Base-by-base conservation (phyloP, 306 rosid genomes). In the Glycyrrhiza uralensis region DNA sequence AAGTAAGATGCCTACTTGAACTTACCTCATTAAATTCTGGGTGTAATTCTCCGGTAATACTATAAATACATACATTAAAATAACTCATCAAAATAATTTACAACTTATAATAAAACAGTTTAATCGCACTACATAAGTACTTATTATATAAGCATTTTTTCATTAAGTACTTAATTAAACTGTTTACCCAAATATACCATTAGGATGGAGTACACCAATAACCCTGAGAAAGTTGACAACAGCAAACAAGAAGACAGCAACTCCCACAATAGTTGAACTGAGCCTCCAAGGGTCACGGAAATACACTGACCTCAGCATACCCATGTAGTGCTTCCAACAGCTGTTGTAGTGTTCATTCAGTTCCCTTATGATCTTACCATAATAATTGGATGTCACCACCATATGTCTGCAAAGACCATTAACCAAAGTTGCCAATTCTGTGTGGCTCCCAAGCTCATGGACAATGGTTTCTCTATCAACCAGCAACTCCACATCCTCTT, bases 401-500 rank as follows among this genome's bases (percentile, higher is more conserved):
- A 79, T 47, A 17, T 64, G 6, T 45, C 32, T 79, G 70, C 82
- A 64, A 17, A 79, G 74, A 12, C 70, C 20, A 56, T 79, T 79
- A 11, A 79, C 55, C 62, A 79, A n/a, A 2, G 69, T 45, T 46
- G 82, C 82, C 56, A 79, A 56, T 49, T 79, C 75, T 19, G 4
- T 52, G 7, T 72, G 75, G 65, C 83, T 72, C 0, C 82, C 82
- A 45, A 79, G 78, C 55, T 71, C 82, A 55, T 79, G 74, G 0
- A 28, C 72, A 45, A 79, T 65, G 3, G 28, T 35, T 55, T 79
- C 84, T 3, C 30, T 71, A 1, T 82, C 84, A 14, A 86, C 81
- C 38, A 89, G 55, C 11, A 80, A 14, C 7, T 86, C 86, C 55
- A 82, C 87, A 75, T 86, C 94, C 1, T 75, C 77, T 7, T 36